phyloP scores from a whole-genome alignment of 192 early-diverging fungal species.

The Umbelopsis vinacea region DNA sequence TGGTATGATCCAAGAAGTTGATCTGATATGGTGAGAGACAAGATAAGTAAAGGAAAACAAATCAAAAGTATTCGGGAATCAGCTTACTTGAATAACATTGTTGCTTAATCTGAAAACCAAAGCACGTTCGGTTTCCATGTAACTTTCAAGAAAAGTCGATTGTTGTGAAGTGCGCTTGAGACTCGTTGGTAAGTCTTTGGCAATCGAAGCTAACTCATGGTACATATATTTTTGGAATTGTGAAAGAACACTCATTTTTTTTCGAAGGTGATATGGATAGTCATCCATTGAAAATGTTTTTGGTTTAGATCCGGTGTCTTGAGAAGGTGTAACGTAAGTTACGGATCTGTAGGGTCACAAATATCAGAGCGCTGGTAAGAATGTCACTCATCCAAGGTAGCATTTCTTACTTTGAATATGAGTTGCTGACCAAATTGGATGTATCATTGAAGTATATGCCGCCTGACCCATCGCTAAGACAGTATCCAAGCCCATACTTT shows the following conservation, averaged over 20 bases:
- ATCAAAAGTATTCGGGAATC: background rate
- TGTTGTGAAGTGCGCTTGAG: slow-evolving; percentile 13
- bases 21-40: background rate
- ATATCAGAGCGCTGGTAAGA: background rate
- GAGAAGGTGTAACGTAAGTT: background rate
- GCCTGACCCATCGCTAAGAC: slow-evolving; percentile 79
- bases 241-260: slow-evolving; percentile 64
- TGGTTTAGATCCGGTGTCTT: background rate
- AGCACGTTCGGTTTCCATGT: slow-evolving; percentile 59
- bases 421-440: slow-evolving; percentile 62
- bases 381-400: background rate
- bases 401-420: background rate
- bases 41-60: too few relatives aligned
- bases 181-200: slow-evolving; percentile 15
- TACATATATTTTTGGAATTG: slow-evolving; percentile 68
- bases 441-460: slow-evolving; percentile 93
- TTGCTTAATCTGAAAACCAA: slow-evolving; percentile 74
- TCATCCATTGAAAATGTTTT: slow-evolving; percentile 41
- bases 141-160: slow-evolving; percentile 67
- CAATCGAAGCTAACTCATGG: slow-evolving; percentile 49
- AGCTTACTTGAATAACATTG: slow-evolving; percentile 64
- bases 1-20: slow-evolving; percentile 14
- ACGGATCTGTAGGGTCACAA: background rate
- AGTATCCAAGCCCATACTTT: slow-evolving; percentile 91
- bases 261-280: slow-evolving; percentile 55